Percentiles rank a stretch among this genome's conserved stretches.
Evolutionary conservation across 352 stramenopile species (phyloP).

Genomic region (Pythium utonaiense): DNA sequence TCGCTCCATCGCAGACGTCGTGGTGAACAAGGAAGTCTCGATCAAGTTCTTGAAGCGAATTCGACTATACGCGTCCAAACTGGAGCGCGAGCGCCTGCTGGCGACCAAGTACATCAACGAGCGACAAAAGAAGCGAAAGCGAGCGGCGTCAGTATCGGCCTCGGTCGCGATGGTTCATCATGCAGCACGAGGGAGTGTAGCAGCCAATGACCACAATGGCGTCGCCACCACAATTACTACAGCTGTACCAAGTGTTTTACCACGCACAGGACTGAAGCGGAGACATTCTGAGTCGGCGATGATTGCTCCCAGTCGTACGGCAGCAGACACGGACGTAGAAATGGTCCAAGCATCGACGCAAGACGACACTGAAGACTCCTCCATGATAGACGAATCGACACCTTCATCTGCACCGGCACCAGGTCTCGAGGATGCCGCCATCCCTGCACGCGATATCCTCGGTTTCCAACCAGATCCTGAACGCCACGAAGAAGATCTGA

Average conservation of each 20-base stretch:
- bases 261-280: slow-evolving; percentile 7
- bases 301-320: not conserved
- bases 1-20: slow-evolving; percentile 70
- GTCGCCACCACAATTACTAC: not conserved
- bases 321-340: not conserved
- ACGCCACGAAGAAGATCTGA: slow-evolving; percentile 75
- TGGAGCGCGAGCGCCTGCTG: slow-evolving; percentile 62
- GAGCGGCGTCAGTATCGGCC: slow-evolving; percentile 13
- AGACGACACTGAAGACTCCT: slow-evolving; percentile 12
- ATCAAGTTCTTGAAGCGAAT: slow-evolving; percentile 72
- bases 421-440: not conserved
- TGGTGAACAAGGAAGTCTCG: slow-evolving; percentile 79
- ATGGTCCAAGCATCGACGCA: not conserved
- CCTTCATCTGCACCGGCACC: not conserved
- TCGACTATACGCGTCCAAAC: slow-evolving; percentile 70
- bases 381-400: not conserved
- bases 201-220: not conserved
- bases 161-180: not conserved
- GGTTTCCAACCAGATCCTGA: slow-evolving; percentile 30
- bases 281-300: slow-evolving; percentile 20
- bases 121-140: slow-evolving; percentile 35
- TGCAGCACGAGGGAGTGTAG: not conserved
- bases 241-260: not conserved
- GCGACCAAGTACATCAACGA: slow-evolving; percentile 82
- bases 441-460: slow-evolving; percentile 5